Percentiles rank a stretch among this genome's conserved stretches.
These are phyloP conservation scores for Picochlorum sp. DNA, from an alignment of 139 green algal genomes.

Conservation along the genomic window DNA sequence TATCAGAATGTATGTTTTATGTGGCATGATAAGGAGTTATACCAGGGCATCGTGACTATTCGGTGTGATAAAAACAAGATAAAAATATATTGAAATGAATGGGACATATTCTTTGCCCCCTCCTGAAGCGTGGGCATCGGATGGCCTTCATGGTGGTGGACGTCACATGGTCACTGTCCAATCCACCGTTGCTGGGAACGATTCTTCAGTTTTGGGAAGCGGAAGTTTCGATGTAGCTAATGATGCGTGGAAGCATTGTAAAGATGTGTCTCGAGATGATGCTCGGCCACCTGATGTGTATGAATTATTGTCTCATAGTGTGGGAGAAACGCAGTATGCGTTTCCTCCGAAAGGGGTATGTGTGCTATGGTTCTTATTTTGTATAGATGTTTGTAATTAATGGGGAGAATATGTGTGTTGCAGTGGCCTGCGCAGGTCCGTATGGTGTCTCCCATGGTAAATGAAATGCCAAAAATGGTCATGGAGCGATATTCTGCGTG, in stretches of 20 bases:
- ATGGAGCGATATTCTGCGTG: slow-evolving; percentile 70
- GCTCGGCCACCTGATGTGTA: slow-evolving; percentile 44
- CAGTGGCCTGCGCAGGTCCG: slow-evolving; percentile 71
- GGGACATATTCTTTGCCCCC: slow-evolving; percentile 1
- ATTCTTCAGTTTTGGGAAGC: background rate
- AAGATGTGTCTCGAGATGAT: slow-evolving; percentile 30
- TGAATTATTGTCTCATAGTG: slow-evolving; percentile 47
- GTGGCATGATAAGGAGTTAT: no score
- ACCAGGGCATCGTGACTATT: no score
- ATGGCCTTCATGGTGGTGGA: background rate
- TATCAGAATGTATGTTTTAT: no score
- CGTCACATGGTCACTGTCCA: background rate
- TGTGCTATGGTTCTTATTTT: background rate
- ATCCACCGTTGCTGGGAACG: background rate
- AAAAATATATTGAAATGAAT: slow-evolving; percentile 4
- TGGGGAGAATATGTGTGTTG: slow-evolving; percentile 5
- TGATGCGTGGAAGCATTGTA: slow-evolving; percentile 49
- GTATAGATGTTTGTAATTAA: background rate
- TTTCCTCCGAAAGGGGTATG: slow-evolving; percentile 52
- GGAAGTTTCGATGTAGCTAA: slow-evolving; percentile 14
- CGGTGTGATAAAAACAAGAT: background rate
- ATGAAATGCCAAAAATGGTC: slow-evolving; percentile 66
- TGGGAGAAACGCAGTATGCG: slow-evolving; percentile 65
- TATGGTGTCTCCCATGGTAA: slow-evolving; percentile 43
- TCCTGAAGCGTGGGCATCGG: slow-evolving; percentile 8